Percentiles rank a stretch among this genome's conserved stretches.
These are phyloP conservation scores for Quercus robur DNA, from an alignment of 306 rosid genomes.

Conservation along the genomic window DNA sequence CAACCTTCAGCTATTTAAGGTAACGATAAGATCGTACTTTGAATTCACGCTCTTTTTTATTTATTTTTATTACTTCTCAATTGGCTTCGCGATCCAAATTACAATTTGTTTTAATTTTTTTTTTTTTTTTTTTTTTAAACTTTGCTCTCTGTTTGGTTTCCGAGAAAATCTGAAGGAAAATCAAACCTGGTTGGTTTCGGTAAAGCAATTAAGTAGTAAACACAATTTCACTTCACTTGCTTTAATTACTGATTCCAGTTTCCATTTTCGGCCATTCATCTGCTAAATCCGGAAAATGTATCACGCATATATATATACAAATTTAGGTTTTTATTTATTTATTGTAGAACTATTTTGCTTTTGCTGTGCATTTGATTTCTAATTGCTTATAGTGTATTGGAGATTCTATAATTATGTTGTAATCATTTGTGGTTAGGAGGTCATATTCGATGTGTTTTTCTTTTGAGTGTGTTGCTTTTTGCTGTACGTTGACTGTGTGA, in stretches of 20 bases:
- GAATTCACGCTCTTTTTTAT: neutral
- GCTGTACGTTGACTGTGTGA: neutral
- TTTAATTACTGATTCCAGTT: neutral
- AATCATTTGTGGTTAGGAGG: neutral
- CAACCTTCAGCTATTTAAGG: conserved; percentile 30
- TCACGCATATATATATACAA: neutral
- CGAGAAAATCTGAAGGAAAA: neutral
- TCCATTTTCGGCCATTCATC: neutral
- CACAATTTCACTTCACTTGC: neutral
- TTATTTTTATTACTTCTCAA: neutral
- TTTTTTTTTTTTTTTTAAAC: too few species aligned
- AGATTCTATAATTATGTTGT: neutral
- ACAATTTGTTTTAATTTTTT: neutral
- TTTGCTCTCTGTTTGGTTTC: neutral
- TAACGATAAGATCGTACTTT: neutral
- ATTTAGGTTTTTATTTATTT: neutral
- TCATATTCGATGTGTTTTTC: neutral
- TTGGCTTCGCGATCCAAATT: neutral
- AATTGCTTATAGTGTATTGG: neutral
- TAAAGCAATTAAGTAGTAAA: neutral
- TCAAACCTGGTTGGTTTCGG: neutral
- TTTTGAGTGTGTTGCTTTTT: neutral
- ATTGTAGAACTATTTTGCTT: neutral
- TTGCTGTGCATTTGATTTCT: neutral
- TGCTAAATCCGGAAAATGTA: neutral